phyloP scores from a whole-genome alignment of 2,329 filamentous ascomycete species.

The Colletotrichum acutatum region DNA sequence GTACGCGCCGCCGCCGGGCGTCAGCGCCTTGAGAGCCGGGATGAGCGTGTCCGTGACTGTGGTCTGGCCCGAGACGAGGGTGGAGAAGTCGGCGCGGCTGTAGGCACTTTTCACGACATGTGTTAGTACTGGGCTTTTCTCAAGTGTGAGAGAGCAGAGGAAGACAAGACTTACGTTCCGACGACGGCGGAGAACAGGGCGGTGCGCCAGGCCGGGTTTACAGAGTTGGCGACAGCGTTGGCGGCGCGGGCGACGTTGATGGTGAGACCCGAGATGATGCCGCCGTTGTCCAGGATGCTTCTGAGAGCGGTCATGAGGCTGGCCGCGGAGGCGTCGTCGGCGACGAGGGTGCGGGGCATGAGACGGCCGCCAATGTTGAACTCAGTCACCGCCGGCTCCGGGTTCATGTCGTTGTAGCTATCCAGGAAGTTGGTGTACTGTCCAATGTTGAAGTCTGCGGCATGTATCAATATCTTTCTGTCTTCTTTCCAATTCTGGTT shows the following conservation, averaged over 20 bases:
- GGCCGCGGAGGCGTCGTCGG: constrained; percentile 4
- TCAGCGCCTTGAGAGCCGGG: constrained; percentile 32
- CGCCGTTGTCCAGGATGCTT: constrained; percentile 10
- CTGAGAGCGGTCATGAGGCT: background rate
- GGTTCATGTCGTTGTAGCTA: constrained; percentile 36
- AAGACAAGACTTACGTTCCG: constrained; percentile 22
- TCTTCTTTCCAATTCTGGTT: background rate
- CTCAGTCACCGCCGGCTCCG: constrained; percentile 32
- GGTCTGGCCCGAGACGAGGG: constrained; percentile 7
- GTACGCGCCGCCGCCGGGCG: constrained; percentile 57
- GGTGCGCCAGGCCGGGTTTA: constrained; percentile 39
- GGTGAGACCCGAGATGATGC: constrained; percentile 23
- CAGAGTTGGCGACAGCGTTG: constrained; percentile 34
- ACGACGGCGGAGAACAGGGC: constrained; percentile 30
- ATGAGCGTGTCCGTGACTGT: constrained; percentile 23
- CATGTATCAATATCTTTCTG: background rate
- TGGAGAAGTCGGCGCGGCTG: constrained; percentile 27
- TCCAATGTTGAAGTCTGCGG: constrained; percentile 37
- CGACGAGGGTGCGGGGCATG: constrained; percentile 24
- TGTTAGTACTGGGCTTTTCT: too few species aligned
- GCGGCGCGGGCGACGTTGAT: constrained; percentile 25
- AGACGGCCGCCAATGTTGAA: constrained; percentile 30
- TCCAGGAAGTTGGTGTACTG: constrained; percentile 42
- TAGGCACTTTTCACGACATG: background rate
- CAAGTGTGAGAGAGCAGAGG: too few species aligned